Evolutionary conservation across 192 early-diverging fungal genomes (phyloP).

Genomic region (Gryganskiella cystojenkinii): DNA sequence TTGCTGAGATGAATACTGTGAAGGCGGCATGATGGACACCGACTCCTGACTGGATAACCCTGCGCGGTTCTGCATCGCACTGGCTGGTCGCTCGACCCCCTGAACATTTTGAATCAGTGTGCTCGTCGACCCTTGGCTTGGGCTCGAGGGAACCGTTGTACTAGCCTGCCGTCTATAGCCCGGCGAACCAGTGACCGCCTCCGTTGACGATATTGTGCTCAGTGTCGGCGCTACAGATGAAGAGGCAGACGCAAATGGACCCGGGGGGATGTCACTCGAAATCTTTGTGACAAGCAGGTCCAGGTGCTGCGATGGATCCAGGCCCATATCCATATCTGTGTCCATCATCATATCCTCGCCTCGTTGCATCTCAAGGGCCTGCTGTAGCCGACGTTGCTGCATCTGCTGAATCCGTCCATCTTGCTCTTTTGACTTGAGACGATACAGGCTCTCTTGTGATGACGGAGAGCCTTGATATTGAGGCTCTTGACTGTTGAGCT

Average conservation of each 20-base stretch:
- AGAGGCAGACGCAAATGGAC: neutral
- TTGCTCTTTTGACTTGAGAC: neutral
- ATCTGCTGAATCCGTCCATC: neutral
- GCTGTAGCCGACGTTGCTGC: slow-evolving; percentile 1
- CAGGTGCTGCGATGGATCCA: slow-evolving; percentile 21
- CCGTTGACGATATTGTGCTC: neutral
- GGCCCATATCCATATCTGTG: slow-evolving; percentile 28
- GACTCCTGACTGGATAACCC: too few relatives aligned
- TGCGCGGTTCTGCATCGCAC: slow-evolving; percentile 26
- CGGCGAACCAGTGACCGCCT: neutral
- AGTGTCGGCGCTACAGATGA: too few relatives aligned
- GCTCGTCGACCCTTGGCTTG: neutral
- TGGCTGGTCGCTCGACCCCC: slow-evolving; percentile 37
- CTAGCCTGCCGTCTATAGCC: too few relatives aligned
- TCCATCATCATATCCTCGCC: slow-evolving; percentile 15
- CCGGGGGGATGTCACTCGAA: neutral
- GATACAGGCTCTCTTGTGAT: neutral
- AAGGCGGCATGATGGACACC: too few relatives aligned
- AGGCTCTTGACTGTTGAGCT: too few relatives aligned
- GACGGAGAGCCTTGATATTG: neutral
- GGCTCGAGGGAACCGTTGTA: slow-evolving; percentile 1
- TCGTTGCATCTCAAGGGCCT: neutral
- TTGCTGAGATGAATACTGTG: too few relatives aligned
- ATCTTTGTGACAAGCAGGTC: slow-evolving; percentile 21
- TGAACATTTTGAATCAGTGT: slow-evolving; percentile 31